phyloP scores from a whole-genome alignment of 306 rosid genomes.

The Prunus padus region DNA sequence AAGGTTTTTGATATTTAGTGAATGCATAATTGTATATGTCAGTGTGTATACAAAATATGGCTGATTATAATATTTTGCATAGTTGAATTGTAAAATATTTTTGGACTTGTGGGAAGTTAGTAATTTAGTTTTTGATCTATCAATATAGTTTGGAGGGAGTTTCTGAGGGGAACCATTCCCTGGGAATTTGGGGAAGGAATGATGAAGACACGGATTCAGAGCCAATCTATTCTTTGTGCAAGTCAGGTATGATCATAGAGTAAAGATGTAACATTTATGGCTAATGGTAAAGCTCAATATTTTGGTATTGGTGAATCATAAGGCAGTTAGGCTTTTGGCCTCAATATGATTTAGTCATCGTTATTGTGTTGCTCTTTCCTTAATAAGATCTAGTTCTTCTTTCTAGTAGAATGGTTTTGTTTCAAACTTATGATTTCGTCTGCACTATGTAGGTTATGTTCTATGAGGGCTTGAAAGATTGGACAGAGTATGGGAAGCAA shows the following conservation, averaged over 20 bases:
- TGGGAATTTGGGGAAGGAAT: constrained; percentile 94
- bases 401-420: not conserved
- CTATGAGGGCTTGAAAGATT: constrained; percentile 73
- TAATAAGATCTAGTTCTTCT: no score
- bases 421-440: not conserved
- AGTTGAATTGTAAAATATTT: not conserved
- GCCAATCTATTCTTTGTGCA: constrained; percentile 73
- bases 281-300: not conserved
- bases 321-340: not conserved
- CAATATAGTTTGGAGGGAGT: constrained; percentile 77
- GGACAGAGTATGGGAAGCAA: constrained; percentile 53
- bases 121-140: constrained; percentile 6
- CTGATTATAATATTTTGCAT: not conserved
- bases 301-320: not conserved
- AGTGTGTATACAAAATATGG: not conserved
- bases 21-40: not conserved
- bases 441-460: constrained; percentile 57
- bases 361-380: not conserved
- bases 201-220: constrained; percentile 84
- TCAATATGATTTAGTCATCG: constrained; percentile 1
- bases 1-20: not conserved
- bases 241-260: constrained; percentile 48
- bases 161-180: constrained; percentile 86
- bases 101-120: not conserved
- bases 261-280: not conserved